A percentile compares a stretch with the other conserved stretches of the same genome.
phyloP scores from a whole-genome alignment of 2,329 filamentous ascomycete species.

The Plenodomus biglobosus region DNA sequence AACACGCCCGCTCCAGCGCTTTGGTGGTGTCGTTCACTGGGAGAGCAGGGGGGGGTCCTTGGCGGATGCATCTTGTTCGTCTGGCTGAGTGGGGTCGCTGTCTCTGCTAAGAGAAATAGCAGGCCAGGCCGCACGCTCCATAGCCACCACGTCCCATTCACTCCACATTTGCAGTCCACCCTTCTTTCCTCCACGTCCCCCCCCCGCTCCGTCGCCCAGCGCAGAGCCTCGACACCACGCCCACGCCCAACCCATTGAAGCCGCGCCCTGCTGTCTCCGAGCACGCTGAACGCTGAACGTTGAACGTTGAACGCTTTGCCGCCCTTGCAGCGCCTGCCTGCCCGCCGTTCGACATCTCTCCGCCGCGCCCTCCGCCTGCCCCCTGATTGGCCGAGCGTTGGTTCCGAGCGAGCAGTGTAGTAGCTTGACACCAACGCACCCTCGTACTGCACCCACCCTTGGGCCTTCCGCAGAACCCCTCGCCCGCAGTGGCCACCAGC shows the following conservation, averaged over 20 bases:
- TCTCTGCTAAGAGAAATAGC: constrained; percentile 30
- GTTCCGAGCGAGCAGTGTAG: constrained; percentile 5
- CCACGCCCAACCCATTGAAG: not conserved
- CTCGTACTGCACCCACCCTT: constrained; percentile 11
- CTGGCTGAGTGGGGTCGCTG: constrained; percentile 22
- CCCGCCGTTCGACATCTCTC: not conserved
- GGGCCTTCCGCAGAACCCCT: constrained; percentile 12
- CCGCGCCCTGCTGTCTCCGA: not conserved
- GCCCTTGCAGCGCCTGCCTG: not conserved
- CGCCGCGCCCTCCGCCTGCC: not conserved
- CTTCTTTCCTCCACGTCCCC: constrained; percentile 14
- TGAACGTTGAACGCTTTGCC: not conserved
- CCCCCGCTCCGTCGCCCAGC: constrained; percentile 5
- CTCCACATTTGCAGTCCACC: constrained; percentile 15
- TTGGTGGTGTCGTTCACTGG: constrained; percentile 25
- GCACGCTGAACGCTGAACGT: not conserved
- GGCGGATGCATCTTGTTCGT: constrained; percentile 28
- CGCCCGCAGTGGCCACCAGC: constrained; percentile 13
- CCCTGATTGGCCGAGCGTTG: constrained; percentile 10
- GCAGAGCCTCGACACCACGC: constrained; percentile 2
- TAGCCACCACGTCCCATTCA: constrained; percentile 17
- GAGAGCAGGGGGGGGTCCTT: constrained; percentile 26
- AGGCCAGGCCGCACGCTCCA: constrained; percentile 16
- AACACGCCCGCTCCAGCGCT: too few relatives aligned
- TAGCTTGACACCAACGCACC: constrained; percentile 11